These are phyloP conservation scores for Grammothele lineata DNA, from an alignment of 768 basidiomycete species.

Conservation along the genomic window DNA sequence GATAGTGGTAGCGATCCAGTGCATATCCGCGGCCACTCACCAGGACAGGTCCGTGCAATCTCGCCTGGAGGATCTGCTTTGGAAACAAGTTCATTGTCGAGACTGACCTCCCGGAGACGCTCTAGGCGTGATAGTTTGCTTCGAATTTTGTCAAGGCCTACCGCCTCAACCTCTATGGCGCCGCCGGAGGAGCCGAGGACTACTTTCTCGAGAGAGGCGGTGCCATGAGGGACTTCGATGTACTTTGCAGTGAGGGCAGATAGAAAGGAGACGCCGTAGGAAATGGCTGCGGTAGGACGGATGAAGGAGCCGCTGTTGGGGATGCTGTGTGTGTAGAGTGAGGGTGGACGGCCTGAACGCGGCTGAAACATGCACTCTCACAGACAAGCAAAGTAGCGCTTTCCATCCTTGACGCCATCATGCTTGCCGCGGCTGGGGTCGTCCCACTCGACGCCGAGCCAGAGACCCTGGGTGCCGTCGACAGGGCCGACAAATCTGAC, in stretches of 20 bases:
- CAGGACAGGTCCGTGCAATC: slow-evolving; percentile 58
- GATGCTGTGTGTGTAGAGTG: slow-evolving; percentile 35
- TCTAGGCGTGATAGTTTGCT: slow-evolving; percentile 62
- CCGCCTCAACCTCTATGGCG: slow-evolving; percentile 82
- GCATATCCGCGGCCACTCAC: too few species aligned
- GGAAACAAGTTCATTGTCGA: slow-evolving; percentile 66
- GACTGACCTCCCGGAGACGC: slow-evolving; percentile 71
- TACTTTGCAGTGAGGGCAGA: slow-evolving; percentile 76
- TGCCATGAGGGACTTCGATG: slow-evolving; percentile 55
- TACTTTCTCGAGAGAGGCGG: slow-evolving; percentile 53
- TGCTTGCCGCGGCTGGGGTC: slow-evolving; percentile 82
- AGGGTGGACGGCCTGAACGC: slow-evolving; percentile 2
- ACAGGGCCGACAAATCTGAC: slow-evolving; percentile 67
- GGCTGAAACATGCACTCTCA: slow-evolving; percentile 32
- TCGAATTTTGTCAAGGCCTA: slow-evolving; percentile 75
- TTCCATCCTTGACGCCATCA: slow-evolving; percentile 74
- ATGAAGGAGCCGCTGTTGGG: slow-evolving; percentile 76
- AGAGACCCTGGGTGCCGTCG: slow-evolving; percentile 56
- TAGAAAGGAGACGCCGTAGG: slow-evolving; percentile 68
- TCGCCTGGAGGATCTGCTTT: slow-evolving; percentile 44
- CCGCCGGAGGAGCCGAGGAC: slow-evolving; percentile 79
- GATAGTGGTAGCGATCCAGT: too few species aligned
- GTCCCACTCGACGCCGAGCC: slow-evolving; percentile 99
- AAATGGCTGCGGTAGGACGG: slow-evolving; percentile 55
- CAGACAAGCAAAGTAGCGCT: slow-evolving; percentile 76